Evolutionary conservation across 2,329 filamentous ascomycete species (phyloP).

Genomic region (Furcasterigmium furcatum): DNA sequence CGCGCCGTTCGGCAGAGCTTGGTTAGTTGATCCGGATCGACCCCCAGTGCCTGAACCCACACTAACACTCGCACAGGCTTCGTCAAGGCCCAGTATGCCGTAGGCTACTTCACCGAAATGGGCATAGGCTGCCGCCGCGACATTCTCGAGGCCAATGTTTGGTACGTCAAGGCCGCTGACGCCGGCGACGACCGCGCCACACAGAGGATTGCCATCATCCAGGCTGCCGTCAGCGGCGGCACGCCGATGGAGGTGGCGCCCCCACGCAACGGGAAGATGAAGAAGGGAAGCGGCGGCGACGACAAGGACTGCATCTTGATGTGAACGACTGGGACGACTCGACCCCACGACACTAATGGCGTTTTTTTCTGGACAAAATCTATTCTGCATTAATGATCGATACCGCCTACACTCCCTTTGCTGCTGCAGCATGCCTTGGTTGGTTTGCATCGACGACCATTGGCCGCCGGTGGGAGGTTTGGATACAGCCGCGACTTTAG

Average conservation of each 20-base stretch:
- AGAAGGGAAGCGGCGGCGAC: constrained; percentile 41
- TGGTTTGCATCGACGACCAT: too few relatives aligned
- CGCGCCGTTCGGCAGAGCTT: constrained; percentile 76
- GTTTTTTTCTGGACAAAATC: constrained; percentile 8
- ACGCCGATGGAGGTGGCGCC: constrained; percentile 54
- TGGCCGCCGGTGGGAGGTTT: too few relatives aligned
- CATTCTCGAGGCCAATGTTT: constrained; percentile 94
- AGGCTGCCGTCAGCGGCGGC: constrained; percentile 68
- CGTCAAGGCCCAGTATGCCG: constrained; percentile 82
- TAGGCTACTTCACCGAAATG: constrained; percentile 98
- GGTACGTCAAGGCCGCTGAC: constrained; percentile 96
- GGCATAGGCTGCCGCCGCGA: constrained; percentile 94
- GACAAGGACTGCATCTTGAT: constrained; percentile 59
- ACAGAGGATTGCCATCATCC: constrained; percentile 81
- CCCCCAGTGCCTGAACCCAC: too few relatives aligned
- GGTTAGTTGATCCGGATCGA: constrained; percentile 57
- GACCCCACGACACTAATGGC: constrained; percentile 5
- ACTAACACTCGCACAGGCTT: constrained; percentile 43
- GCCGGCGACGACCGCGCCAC: constrained; percentile 87
- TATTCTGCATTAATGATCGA: constrained; percentile 11
- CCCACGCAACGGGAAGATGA: constrained; percentile 47
- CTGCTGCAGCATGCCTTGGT: constrained; percentile 5
- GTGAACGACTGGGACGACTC: constrained; percentile 30
- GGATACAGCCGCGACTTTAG: constrained; percentile 1
- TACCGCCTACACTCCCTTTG: background rate